Percentiles rank a stretch among this genome's conserved stretches.
These are phyloP conservation scores for Blastobotrys robertii DNA, from an alignment of 805 yeast genomes.

Conservation along the genomic window DNA sequence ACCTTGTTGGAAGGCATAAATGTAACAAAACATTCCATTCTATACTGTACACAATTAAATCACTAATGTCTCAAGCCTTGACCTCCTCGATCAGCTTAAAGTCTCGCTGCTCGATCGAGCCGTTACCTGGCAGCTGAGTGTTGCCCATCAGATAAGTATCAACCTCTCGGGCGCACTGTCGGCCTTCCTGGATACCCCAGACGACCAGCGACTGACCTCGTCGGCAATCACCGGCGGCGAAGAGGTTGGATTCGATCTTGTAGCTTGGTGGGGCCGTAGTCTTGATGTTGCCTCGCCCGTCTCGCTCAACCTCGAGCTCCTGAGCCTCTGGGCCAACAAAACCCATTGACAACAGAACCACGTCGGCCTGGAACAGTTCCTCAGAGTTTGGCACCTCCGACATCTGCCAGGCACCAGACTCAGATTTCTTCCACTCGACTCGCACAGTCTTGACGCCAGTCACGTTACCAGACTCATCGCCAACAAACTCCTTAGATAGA, in stretches of 20 bases:
- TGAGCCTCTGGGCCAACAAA: constrained; percentile 93
- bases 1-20: too few relatives aligned
- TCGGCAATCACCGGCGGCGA: constrained; percentile 98
- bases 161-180: constrained; percentile 95
- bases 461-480: constrained; percentile 90
- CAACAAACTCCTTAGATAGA: constrained; percentile 89
- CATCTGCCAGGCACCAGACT: constrained; percentile 98
- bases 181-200: constrained; percentile 99
- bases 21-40: too few relatives aligned
- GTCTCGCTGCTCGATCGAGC: constrained; percentile 74
- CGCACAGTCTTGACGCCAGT: constrained; percentile 92
- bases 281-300: constrained; percentile 76
- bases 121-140: constrained; percentile 85
- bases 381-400: constrained; percentile 93
- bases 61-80: too few relatives aligned
- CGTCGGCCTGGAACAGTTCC: constrained; percentile 89
- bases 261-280: constrained; percentile 55
- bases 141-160: constrained; percentile 70
- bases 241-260: constrained; percentile 62
- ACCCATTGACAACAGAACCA: constrained; percentile 93
- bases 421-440: constrained; percentile 96
- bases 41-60: too few relatives aligned
- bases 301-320: constrained; percentile 53
- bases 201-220: constrained; percentile 97
- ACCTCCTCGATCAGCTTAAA: not conserved